These are phyloP conservation scores for Leccinum longicurvipes DNA, from an alignment of 768 basidiomycete species.

Conservation along the genomic window DNA sequence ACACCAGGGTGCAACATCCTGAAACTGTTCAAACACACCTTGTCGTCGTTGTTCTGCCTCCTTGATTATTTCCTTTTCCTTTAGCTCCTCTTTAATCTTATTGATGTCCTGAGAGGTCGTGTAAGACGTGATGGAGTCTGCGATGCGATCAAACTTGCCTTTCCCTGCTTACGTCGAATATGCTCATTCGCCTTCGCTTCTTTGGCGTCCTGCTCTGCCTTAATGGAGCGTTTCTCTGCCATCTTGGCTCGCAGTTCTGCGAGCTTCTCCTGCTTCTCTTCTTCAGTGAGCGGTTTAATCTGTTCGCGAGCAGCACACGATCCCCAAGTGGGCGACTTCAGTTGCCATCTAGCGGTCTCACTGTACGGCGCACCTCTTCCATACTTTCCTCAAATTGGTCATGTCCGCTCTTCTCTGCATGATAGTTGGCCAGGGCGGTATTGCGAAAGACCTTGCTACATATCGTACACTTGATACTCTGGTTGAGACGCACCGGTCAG, in stretches of 20 bases:
- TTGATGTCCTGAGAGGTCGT: constrained; percentile 53
- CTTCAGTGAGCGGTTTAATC: constrained; percentile 94
- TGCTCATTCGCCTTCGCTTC: constrained; percentile 73
- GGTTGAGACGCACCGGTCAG: background rate
- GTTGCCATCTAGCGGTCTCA: background rate
- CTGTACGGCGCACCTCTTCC: constrained; percentile 67
- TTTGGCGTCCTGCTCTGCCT: constrained; percentile 69
- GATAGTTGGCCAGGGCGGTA: constrained; percentile 84
- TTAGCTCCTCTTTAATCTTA: constrained; percentile 70
- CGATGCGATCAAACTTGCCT: constrained; percentile 39
- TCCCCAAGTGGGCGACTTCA: background rate
- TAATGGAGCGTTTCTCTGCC: constrained; percentile 71
- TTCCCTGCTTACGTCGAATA: constrained; percentile 82
- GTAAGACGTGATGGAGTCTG: background rate
- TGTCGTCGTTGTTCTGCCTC: constrained; percentile 78
- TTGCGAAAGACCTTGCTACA: constrained; percentile 87
- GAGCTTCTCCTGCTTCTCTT: constrained; percentile 82
- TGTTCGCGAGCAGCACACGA: constrained; percentile 24
- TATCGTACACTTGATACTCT: constrained; percentile 82
- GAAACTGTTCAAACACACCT: constrained; percentile 43
- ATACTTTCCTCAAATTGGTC: constrained; percentile 94
- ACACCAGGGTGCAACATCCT: background rate
- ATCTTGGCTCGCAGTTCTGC: constrained; percentile 77
- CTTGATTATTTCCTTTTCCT: constrained; percentile 75
- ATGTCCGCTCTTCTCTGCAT: constrained; percentile 94